Evolutionary conservation across 352 stramenopile species (phyloP).

Genomic region (Pythium rishiriense): DNA sequence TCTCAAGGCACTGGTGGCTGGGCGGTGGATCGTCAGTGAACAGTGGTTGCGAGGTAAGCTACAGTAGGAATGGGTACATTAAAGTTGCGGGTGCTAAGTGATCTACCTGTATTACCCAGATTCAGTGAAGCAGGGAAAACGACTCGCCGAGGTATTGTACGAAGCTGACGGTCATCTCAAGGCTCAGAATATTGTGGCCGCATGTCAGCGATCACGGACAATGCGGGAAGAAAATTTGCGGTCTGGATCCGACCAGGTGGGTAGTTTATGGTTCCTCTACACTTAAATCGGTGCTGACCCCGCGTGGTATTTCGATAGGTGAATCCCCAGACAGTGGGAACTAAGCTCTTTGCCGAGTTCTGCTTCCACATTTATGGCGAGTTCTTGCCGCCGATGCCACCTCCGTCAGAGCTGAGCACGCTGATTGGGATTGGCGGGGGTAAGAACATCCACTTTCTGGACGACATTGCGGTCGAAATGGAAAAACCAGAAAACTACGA

Average conservation of each 20-base stretch:
- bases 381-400: constrained; percentile 78
- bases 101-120: background rate
- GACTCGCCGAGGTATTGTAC: constrained; percentile 28
- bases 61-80: background rate
- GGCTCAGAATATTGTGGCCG: constrained; percentile 25
- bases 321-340: constrained; percentile 43
- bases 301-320: background rate
- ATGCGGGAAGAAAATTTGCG: constrained; percentile 32
- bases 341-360: constrained; percentile 65
- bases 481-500: constrained; percentile 46
- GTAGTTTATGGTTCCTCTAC: background rate
- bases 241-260: constrained; percentile 5
- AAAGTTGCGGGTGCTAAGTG: background rate
- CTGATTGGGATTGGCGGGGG: constrained; percentile 70
- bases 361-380: constrained; percentile 78
- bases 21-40: constrained; percentile 84
- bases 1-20: constrained; percentile 74
- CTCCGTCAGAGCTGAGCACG: constrained; percentile 59
- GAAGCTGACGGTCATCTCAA: constrained; percentile 35
- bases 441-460: constrained; percentile 50
- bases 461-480: constrained; percentile 55
- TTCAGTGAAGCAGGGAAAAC: constrained; percentile 23
- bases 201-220: constrained; percentile 26
- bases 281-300: background rate
- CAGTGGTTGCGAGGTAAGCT: constrained; percentile 70